These are phyloP conservation scores for Spathaspora sp. DNA, from an alignment of 805 yeast genomes.

Conservation along the genomic window DNA sequence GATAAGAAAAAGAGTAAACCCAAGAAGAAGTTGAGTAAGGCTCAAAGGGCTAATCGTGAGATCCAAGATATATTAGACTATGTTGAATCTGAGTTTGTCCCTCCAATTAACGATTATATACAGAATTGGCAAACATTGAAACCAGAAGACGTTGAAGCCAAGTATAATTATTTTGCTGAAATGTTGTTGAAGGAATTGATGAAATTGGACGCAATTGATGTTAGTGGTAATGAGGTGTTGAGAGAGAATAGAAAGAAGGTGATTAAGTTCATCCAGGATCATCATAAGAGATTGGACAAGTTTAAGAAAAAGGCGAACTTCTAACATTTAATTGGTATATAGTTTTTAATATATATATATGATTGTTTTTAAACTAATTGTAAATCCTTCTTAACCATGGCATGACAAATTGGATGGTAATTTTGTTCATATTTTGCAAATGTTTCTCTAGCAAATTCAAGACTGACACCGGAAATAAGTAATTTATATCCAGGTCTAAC, in stretches of 20 bases:
- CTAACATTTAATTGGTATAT: slow-evolving; percentile 4
- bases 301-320: slow-evolving; percentile 30
- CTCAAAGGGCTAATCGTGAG: slow-evolving; percentile 36
- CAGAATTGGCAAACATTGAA: slow-evolving; percentile 21
- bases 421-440: slow-evolving; percentile 16
- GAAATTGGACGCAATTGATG: slow-evolving; percentile 63
- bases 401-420: slow-evolving; percentile 32
- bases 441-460: slow-evolving; percentile 24
- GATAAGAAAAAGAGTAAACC: slow-evolving; percentile 19
- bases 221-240: slow-evolving; percentile 45
- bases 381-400: slow-evolving; percentile 22
- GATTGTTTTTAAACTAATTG: slow-evolving; percentile 2
- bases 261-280: slow-evolving; percentile 58
- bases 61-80: slow-evolving; percentile 37
- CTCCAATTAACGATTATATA: slow-evolving; percentile 32
- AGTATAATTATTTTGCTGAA: slow-evolving; percentile 60
- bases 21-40: slow-evolving; percentile 36
- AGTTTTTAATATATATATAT: not conserved
- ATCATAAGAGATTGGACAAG: slow-evolving; percentile 53
- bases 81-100: slow-evolving; percentile 39
- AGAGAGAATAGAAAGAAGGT: slow-evolving; percentile 56
- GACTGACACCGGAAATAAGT: slow-evolving; percentile 17
- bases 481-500: slow-evolving; percentile 30
- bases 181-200: slow-evolving; percentile 62
- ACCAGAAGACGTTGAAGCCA: slow-evolving; percentile 38